Base-by-base conservation (phyloP, 2,329 filamentous ascomycete species). In the Apiospora hydei region DNA sequence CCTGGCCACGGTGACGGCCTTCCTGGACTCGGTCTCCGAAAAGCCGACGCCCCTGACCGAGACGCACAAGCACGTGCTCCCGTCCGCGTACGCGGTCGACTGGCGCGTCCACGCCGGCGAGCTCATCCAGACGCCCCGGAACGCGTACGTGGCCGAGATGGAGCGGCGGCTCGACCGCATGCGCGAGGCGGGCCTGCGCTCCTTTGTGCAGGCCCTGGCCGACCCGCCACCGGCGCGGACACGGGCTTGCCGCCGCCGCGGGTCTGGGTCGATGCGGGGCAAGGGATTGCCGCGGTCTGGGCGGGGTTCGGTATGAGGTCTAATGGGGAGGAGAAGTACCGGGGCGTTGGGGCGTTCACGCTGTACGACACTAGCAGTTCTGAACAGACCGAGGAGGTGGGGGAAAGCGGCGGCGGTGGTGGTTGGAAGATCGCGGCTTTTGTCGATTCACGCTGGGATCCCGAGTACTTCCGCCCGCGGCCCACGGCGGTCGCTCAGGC, bases 261-360 rank as follows among this genome's bases (percentile, higher is more conserved):
- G 34, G 34, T 64, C 10, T 64, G 57, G 57, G 34, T 64, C 57
- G 57, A 64, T 7, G 21, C 57, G 57, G 30, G 3, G 3, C 34
- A 64, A 18, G 57, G 57, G 34, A 64, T 64, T 18, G 57, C 57
- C 18, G 57, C 57, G 34, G 57, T 64, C 57, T 64, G 57, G 57
- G 57, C 57, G 18, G 57, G 57, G 34, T 64, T 64, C 34, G 10
- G 4, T 18, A 64, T 64, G 57, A 64, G 11, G 57, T 41, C 57
- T 21, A 64, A 64, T 14, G 57, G 57, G 18, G 57, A 64, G 57
- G 57, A 64, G 57, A 64, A 64, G 57, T 64, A 64, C 21, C 57
- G 57, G 57, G 57, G 57, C 30, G 34, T 41, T 6, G 57, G 57
- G 7, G 57, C 57, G 8, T 64, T 64, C 4, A 64, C 57, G 4